Percentiles rank a stretch among this genome's conserved stretches.
These are phyloP conservation scores for Ceratocystis variospora DNA, from an alignment of 2,329 filamentous ascomycete genomes.

Conservation along the genomic window DNA sequence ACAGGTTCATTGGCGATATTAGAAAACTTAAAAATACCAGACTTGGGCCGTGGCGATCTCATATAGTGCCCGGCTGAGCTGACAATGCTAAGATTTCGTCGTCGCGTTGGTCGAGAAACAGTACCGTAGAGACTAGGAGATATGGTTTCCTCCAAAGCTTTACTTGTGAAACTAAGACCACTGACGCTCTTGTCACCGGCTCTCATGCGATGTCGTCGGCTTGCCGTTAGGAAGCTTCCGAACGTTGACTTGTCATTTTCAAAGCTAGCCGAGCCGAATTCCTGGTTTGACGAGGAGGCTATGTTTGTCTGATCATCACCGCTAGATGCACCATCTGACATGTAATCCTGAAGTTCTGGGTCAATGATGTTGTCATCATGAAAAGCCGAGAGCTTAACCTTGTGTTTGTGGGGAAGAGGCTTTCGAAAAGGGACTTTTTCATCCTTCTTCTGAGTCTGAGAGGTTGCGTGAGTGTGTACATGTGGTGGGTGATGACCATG, in stretches of 20 bases:
- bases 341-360: constrained; percentile 83
- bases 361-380: constrained; percentile 98
- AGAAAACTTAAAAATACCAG: constrained; percentile 43
- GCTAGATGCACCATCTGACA: constrained; percentile 80
- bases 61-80: constrained; percentile 55
- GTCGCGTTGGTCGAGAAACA: constrained; percentile 30
- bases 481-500: constrained; percentile 4
- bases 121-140: constrained; percentile 25
- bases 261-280: constrained; percentile 41
- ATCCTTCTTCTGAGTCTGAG: constrained; percentile 8
- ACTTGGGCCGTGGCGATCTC: constrained; percentile 56
- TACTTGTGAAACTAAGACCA: constrained; percentile 53
- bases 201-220: constrained; percentile 60
- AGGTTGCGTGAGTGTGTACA: neutral
- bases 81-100: constrained; percentile 71
- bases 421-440: constrained; percentile 18
- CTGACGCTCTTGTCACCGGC: constrained; percentile 62
- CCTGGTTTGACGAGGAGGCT: constrained; percentile 43
- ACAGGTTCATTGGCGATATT: constrained; percentile 37
- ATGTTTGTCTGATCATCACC: constrained; percentile 85
- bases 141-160: constrained; percentile 53
- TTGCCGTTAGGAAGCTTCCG: constrained; percentile 55
- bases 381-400: constrained; percentile 69
- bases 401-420: constrained; percentile 59
- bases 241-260: constrained; percentile 57